Percentiles rank a stretch among this genome's conserved stretches.
Evolutionary conservation across 2,329 filamentous ascomycete genomes (phyloP).

Genomic region (Sporothrix humicola): DNA sequence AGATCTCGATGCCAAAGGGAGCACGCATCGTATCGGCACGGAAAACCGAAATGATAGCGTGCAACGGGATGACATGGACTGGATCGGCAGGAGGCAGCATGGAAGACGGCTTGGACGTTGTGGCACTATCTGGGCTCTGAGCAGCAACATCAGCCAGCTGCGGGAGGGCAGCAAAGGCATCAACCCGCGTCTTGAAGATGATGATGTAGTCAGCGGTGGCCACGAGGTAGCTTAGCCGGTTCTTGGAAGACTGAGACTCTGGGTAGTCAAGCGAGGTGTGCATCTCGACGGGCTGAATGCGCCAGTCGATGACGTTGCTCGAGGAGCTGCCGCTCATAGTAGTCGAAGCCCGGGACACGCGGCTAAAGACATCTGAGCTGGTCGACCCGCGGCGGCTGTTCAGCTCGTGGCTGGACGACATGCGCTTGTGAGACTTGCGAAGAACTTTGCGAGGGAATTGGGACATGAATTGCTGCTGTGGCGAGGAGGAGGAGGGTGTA

Average conservation of each 20-base stretch:
- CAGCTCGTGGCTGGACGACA: slow-evolving; percentile 36
- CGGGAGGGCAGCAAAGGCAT: slow-evolving; percentile 54
- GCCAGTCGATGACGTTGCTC: slow-evolving; percentile 45
- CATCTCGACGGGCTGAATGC: slow-evolving; percentile 43
- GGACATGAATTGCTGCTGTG: slow-evolving; percentile 30
- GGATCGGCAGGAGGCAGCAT: slow-evolving; percentile 42
- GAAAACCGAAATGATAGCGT: slow-evolving; percentile 59
- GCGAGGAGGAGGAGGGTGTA: slow-evolving; percentile 29
- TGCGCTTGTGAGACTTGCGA: slow-evolving; percentile 37
- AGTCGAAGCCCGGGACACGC: slow-evolving; percentile 41
- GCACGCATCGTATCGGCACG: slow-evolving; percentile 57
- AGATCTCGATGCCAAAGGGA: slow-evolving; percentile 60
- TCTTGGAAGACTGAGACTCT: slow-evolving; percentile 49
- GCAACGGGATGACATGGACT: slow-evolving; percentile 54
- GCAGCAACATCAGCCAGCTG: slow-evolving; percentile 45
- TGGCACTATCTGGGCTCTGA: slow-evolving; percentile 38
- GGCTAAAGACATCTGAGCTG: slow-evolving; percentile 42
- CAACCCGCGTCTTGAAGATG: slow-evolving; percentile 56
- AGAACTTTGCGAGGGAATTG: slow-evolving; percentile 38
- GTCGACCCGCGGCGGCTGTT: slow-evolving; percentile 42
- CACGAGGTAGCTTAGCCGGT: slow-evolving; percentile 59
- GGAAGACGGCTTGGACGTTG: slow-evolving; percentile 34
- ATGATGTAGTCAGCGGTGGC: slow-evolving; percentile 58
- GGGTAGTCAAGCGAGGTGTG: slow-evolving; percentile 53
- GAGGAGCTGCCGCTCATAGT: slow-evolving; percentile 42